These are phyloP conservation scores for Porphyrellus cyaneotinctus DNA, from an alignment of 768 basidiomycete species.

Conservation along the genomic window DNA sequence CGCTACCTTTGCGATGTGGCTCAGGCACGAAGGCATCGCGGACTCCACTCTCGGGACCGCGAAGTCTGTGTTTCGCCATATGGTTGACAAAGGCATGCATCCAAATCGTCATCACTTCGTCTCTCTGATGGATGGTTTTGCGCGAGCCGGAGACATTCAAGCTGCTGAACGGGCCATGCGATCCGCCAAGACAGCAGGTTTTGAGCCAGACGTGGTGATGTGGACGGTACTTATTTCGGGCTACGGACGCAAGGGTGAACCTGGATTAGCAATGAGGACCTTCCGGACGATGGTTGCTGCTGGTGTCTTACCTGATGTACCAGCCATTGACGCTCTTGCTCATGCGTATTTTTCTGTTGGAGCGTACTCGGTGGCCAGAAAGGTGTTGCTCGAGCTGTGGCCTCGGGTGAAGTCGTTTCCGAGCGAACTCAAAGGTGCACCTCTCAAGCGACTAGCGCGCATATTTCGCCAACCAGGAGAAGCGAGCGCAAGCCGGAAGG, in stretches of 20 bases:
- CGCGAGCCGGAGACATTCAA: slow-evolving; percentile 52
- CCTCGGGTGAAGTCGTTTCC: slow-evolving; percentile 60
- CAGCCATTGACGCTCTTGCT: slow-evolving; percentile 65
- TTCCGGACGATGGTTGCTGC: slow-evolving; percentile 62
- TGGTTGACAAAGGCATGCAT: slow-evolving; percentile 65
- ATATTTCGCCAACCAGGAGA: slow-evolving; percentile 39
- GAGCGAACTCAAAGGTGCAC: slow-evolving; percentile 37
- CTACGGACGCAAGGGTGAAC: slow-evolving; percentile 56
- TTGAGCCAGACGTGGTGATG: slow-evolving; percentile 60
- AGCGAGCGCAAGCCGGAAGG: slow-evolving; percentile 10
- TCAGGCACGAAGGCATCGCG: slow-evolving; percentile 56
- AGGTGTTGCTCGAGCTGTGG: slow-evolving; percentile 61
- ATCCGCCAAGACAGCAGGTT: slow-evolving; percentile 45
- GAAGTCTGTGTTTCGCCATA: slow-evolving; percentile 48
- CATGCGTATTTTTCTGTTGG: slow-evolving; percentile 63
- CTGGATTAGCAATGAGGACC: slow-evolving; percentile 46
- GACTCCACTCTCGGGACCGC: slow-evolving; percentile 50
- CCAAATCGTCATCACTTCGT: slow-evolving; percentile 70
- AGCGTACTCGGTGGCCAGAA: slow-evolving; percentile 46
- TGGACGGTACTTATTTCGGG: slow-evolving; percentile 77
- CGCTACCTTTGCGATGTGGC: slow-evolving; percentile 56
- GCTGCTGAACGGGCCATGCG: slow-evolving; percentile 55
- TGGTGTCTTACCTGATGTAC: slow-evolving; percentile 65
- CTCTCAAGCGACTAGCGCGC: slow-evolving; percentile 43
- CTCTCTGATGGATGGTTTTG: slow-evolving; percentile 75